A percentile compares a stretch with the other conserved stretches of the same genome.
Evolutionary conservation across 2,329 filamentous ascomycete species (phyloP).

Genomic region (Arthrobotrys megalospora): DNA sequence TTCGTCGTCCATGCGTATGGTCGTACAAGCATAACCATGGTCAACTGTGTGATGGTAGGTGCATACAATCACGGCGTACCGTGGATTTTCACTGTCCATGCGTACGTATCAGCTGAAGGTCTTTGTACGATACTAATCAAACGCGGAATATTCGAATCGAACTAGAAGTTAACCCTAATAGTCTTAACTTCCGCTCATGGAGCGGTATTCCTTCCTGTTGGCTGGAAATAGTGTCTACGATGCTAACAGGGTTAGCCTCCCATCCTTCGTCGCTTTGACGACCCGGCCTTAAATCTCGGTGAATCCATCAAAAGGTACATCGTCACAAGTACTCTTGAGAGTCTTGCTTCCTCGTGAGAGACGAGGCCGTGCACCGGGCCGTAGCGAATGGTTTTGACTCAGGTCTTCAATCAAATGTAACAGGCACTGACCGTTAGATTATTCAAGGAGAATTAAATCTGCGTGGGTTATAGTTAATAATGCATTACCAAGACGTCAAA

Average conservation of each 20-base stretch:
- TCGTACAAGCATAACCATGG: slow-evolving; percentile 18
- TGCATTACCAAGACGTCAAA: slow-evolving; percentile 3
- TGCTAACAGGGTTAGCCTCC: background rate
- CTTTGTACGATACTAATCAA: background rate
- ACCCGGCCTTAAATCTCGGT: background rate
- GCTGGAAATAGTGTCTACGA: background rate
- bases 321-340: slow-evolving; percentile 3
- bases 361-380: slow-evolving; percentile 26
- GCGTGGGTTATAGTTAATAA: background rate
- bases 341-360: slow-evolving; percentile 3
- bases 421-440: slow-evolving; percentile 2
- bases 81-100: background rate
- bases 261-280: background rate
- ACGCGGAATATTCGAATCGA: slow-evolving; percentile 2
- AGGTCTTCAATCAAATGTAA: background rate
- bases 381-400: slow-evolving; percentile 25
- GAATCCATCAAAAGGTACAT: background rate
- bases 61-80: background rate
- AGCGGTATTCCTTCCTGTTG: slow-evolving; percentile 9
- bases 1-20: background rate
- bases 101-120: slow-evolving; percentile 4
- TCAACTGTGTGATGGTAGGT: slow-evolving; percentile 3
- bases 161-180: background rate
- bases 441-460: slow-evolving; percentile 1
- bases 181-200: background rate